Evolutionary conservation across 2,329 filamentous ascomycete species (phyloP).

Genomic region (Aspergillus nomiae): DNA sequence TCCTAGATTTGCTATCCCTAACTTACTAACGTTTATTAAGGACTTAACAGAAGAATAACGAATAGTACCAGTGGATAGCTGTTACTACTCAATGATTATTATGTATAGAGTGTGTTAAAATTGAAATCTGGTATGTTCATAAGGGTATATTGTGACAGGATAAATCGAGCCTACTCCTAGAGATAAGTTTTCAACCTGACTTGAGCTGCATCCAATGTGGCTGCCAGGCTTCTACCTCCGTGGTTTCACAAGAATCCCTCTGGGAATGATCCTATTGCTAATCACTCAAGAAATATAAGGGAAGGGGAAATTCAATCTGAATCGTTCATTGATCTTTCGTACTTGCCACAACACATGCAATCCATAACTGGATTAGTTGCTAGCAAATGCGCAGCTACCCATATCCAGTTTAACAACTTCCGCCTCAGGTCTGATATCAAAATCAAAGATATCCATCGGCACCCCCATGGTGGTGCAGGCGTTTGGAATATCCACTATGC

Average conservation of each 20-base stretch:
- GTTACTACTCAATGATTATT: no score
- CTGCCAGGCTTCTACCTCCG: no score
- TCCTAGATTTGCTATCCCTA: no score
- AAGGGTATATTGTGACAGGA: no score
- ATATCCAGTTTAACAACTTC: conserved; percentile 65
- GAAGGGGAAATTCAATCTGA: neutral
- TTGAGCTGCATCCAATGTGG: no score
- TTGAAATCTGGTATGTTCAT: no score
- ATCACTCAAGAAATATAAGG: neutral
- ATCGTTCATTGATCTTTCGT: neutral
- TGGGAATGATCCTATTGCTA: neutral
- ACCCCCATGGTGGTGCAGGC: conserved; percentile 85
- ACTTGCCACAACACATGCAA: neutral
- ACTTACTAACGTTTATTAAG: no score
- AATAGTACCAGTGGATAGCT: no score
- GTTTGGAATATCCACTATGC: conserved; percentile 89
- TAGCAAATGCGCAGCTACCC: conserved; percentile 69
- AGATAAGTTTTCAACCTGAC: no score
- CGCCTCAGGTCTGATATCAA: conserved; percentile 75
- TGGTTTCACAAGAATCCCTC: neutral
- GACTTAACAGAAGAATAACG: no score
- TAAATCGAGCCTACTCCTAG: no score
- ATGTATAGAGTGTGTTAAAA: no score
- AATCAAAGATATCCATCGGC: conserved; percentile 93
- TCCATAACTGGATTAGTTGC: conserved; percentile 22